Evolutionary conservation across 352 stramenopile species (phyloP).

Genomic region (Phytophthora nicotianae): DNA sequence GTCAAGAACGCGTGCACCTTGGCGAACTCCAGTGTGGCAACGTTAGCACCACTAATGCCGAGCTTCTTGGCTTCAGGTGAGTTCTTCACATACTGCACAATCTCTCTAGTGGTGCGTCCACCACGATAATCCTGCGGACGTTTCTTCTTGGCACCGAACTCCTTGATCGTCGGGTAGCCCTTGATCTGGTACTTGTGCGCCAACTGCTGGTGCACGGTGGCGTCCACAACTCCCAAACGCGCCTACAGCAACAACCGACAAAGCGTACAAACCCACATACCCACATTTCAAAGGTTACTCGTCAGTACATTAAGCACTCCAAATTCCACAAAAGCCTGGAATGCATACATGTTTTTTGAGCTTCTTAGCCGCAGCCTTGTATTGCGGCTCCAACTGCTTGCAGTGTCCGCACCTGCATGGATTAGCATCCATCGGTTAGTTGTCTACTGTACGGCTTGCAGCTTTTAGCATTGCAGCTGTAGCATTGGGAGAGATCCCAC

Average conservation of each 20-base stretch:
- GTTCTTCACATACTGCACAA: constrained; percentile 76
- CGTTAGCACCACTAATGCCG: constrained; percentile 52
- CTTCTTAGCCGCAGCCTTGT: constrained; percentile 85
- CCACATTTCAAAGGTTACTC: constrained; percentile 12
- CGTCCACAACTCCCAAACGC: constrained; percentile 70
- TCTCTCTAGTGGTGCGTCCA: constrained; percentile 61
- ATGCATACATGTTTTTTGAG: constrained; percentile 72
- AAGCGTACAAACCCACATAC: background rate
- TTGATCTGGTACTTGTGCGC: constrained; percentile 81
- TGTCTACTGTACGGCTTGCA: background rate
- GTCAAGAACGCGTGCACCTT: constrained; percentile 65
- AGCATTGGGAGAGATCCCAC: constrained; percentile 31
- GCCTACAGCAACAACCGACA: constrained; percentile 45
- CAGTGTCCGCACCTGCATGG: constrained; percentile 88
- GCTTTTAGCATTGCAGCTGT: background rate
- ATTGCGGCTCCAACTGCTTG: constrained; percentile 90
- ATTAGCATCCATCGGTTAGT: constrained; percentile 1
- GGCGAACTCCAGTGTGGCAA: constrained; percentile 56
- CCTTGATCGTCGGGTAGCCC: constrained; percentile 85
- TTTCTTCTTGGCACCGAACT: constrained; percentile 85
- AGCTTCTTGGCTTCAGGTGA: constrained; percentile 74
- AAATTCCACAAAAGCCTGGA: constrained; percentile 3
- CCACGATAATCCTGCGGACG: constrained; percentile 75
- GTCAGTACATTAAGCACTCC: constrained; percentile 4
- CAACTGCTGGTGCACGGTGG: constrained; percentile 59